Conservation (phyloP, 352 stramenopile genomes). For the Phytopythium chamaehyphon region DNA sequence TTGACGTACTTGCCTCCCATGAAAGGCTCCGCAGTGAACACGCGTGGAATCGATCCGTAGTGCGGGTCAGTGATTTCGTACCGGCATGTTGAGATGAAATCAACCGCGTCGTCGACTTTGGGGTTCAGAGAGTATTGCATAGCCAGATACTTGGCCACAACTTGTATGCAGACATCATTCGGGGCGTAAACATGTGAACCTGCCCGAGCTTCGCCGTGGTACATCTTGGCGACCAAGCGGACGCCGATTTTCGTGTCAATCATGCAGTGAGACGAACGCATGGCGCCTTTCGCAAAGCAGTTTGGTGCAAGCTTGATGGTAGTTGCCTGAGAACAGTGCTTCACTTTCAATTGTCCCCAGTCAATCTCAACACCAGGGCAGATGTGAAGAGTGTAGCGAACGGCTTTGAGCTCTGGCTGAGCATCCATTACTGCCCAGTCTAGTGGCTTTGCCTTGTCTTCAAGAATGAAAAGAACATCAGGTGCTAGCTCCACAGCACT, state of each 20-base stretch:
- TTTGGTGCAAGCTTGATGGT: slow-evolving; percentile 21
- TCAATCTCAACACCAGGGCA: slow-evolving; percentile 14
- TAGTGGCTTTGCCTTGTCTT: too few relatives aligned
- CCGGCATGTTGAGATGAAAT: slow-evolving; percentile 34
- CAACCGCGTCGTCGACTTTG: slow-evolving; percentile 19
- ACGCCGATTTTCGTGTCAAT: slow-evolving; percentile 9
- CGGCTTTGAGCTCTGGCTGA: slow-evolving; percentile 11
- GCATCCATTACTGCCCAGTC: neutral
- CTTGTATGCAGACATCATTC: slow-evolving; percentile 34
- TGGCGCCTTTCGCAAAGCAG: slow-evolving; percentile 32
- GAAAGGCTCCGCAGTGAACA: slow-evolving; percentile 26
- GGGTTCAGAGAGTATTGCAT: slow-evolving; percentile 24
- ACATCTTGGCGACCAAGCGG: slow-evolving; percentile 32
- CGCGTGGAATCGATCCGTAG: neutral
- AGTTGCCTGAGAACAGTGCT: slow-evolving; percentile 29
- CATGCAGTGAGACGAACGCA: slow-evolving; percentile 29
- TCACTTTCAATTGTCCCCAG: slow-evolving; percentile 22
- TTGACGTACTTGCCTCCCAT: slow-evolving; percentile 28
- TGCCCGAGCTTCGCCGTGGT: slow-evolving; percentile 20
- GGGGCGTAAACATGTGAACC: slow-evolving; percentile 4
- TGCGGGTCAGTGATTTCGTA: slow-evolving; percentile 28
- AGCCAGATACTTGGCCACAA: slow-evolving; percentile 31
- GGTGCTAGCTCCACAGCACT: too few relatives aligned
- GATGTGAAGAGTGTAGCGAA: slow-evolving; percentile 35
- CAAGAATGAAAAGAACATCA: too few relatives aligned